phyloP scores from a whole-genome alignment of 2,329 filamentous ascomycete genomes.

The Penicillium sp. region DNA sequence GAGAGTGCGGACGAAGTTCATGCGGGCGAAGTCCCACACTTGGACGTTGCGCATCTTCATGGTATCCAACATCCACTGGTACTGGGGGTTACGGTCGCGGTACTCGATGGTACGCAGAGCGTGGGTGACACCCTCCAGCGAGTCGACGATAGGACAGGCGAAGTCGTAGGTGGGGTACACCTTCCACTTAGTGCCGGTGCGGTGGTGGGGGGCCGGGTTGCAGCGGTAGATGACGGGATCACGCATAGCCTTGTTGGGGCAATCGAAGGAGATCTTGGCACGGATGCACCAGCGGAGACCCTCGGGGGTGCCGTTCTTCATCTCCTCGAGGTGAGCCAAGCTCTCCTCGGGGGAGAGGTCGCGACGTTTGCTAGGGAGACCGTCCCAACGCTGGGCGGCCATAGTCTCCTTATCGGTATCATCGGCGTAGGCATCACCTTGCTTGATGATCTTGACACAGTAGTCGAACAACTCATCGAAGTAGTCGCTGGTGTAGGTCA shows the following conservation, averaged over 20 bases:
- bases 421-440: constrained; percentile 87
- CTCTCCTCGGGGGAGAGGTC: constrained; percentile 78
- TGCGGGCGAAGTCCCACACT: constrained; percentile 52
- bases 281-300: constrained; percentile 86
- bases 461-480: constrained; percentile 88
- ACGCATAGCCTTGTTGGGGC: constrained; percentile 91
- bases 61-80: constrained; percentile 50
- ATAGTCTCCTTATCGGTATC: constrained; percentile 89
- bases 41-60: constrained; percentile 46
- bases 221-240: constrained; percentile 98
- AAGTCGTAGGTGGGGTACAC: constrained; percentile 67
- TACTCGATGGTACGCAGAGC: constrained; percentile 62
- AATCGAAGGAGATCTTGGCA: constrained; percentile 86
- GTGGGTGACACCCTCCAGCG: constrained; percentile 61
- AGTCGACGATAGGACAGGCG: constrained; percentile 61
- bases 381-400: constrained; percentile 77
- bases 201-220: constrained; percentile 64
- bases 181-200: constrained; percentile 62
- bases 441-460: constrained; percentile 77
- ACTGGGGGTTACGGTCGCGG: constrained; percentile 51
- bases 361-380: constrained; percentile 75
- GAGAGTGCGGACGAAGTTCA: constrained; percentile 51
- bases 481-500: constrained; percentile 92
- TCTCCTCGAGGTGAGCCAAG: constrained; percentile 81
- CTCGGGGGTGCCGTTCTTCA: constrained; percentile 79